Evolutionary conservation across 1,139 yeast genomes (phyloP).

Genomic region (Debaryomyces udenii): DNA sequence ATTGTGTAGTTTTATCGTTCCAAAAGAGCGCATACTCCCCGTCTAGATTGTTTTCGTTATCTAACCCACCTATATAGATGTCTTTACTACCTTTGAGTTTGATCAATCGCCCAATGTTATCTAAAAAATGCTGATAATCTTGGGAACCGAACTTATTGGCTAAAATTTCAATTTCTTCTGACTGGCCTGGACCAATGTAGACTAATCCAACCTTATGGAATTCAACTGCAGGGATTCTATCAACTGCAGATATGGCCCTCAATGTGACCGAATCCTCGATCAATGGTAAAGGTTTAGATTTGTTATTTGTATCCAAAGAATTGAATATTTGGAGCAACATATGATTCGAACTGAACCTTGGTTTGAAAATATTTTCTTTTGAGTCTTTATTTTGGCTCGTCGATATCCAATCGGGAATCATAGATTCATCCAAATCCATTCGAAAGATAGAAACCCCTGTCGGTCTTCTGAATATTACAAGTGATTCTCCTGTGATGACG

Average conservation of each 20-base stretch:
- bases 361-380: conserved; percentile 5
- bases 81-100: conserved; percentile 55
- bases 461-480: conserved; percentile 61
- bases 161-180: conserved; percentile 63
- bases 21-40: conserved; percentile 78
- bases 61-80: conserved; percentile 80
- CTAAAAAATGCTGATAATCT: conserved; percentile 61
- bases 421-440: conserved; percentile 45
- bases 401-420: conserved; percentile 33
- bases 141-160: conserved; percentile 66
- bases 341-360: conserved; percentile 28
- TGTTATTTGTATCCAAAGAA: conserved; percentile 22
- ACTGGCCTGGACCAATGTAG: conserved; percentile 72
- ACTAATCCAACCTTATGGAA: conserved; percentile 79
- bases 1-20: conserved; percentile 71
- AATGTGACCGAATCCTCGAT: conserved; percentile 51
- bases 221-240: conserved; percentile 76
- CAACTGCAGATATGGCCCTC: conserved; percentile 68
- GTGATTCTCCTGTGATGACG: conserved; percentile 53
- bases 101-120: conserved; percentile 60
- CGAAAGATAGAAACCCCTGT: conserved; percentile 61
- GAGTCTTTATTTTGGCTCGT: neutral
- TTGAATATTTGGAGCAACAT: conserved; percentile 37
- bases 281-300: conserved; percentile 39
- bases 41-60: conserved; percentile 66